Conservation (phyloP, 2,329 filamentous ascomycete species). For the Plenodomus biglobosus region DNA sequence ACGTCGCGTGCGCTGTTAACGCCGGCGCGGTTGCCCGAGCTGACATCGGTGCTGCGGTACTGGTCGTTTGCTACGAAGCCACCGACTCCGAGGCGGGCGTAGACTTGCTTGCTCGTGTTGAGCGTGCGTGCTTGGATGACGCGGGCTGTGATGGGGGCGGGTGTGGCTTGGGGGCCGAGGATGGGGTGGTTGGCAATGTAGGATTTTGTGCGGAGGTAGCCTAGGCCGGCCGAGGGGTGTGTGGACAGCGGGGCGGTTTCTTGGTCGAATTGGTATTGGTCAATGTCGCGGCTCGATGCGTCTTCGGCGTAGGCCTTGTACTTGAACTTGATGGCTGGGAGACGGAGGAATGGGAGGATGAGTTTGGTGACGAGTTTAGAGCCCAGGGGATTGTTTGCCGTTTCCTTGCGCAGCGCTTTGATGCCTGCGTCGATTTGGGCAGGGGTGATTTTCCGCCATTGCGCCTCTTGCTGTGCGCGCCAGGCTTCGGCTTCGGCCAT, state of each 20-base stretch:
- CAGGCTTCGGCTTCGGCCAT: slow-evolving; percentile 23
- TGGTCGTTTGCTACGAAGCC: slow-evolving; percentile 48
- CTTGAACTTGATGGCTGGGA: slow-evolving; percentile 49
- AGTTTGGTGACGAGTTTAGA: slow-evolving; percentile 54
- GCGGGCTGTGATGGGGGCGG: slow-evolving; percentile 59
- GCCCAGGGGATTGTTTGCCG: slow-evolving; percentile 50
- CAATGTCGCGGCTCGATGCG: slow-evolving; percentile 33
- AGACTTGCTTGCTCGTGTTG: slow-evolving; percentile 14
- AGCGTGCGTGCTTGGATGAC: slow-evolving; percentile 50
- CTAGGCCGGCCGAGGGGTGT: slow-evolving; percentile 66
- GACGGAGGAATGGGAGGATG: slow-evolving; percentile 59
- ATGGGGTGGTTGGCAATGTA: slow-evolving; percentile 61
- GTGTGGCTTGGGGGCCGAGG: slow-evolving; percentile 59
- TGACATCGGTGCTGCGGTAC: slow-evolving; percentile 33
- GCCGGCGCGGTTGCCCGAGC: slow-evolving; percentile 24
- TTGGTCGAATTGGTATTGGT: slow-evolving; percentile 30
- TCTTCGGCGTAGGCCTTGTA: slow-evolving; percentile 15
- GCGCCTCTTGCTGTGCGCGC: slow-evolving; percentile 19
- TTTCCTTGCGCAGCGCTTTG: slow-evolving; percentile 49
- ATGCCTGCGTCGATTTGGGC: slow-evolving; percentile 32
- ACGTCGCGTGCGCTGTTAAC: slow-evolving; percentile 17
- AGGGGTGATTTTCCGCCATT: slow-evolving; percentile 31
- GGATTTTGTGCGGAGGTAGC: slow-evolving; percentile 59
- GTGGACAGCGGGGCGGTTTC: slow-evolving; percentile 55
- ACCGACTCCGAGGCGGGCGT: slow-evolving; percentile 48